Evolutionary conservation across 1,284 basidiomycete species (phyloP).

Genomic region (Volvariella surrecta): DNA sequence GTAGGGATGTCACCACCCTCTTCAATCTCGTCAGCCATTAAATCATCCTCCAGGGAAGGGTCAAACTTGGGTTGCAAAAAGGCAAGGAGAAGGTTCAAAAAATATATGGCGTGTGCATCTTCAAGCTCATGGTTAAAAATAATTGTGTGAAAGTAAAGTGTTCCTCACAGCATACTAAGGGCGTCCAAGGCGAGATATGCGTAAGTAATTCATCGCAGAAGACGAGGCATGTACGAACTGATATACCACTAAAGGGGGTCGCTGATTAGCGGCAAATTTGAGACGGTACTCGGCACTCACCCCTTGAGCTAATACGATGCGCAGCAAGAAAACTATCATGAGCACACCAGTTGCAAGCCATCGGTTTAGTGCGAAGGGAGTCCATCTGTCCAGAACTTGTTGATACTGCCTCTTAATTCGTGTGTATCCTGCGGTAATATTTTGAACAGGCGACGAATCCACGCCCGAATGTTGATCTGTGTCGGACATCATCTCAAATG

Average conservation of each 20-base stretch:
- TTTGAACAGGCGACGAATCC: slow-evolving; percentile 41
- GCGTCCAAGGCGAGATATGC: slow-evolving; percentile 10
- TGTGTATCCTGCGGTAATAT: slow-evolving; percentile 38
- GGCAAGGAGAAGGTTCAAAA: slow-evolving; percentile 83
- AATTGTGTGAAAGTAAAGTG: slow-evolving; percentile 3
- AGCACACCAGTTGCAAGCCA: slow-evolving; percentile 81
- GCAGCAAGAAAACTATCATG: slow-evolving; percentile 73
- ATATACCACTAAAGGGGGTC: slow-evolving; percentile 78
- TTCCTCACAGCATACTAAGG: slow-evolving; percentile 54
- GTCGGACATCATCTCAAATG: slow-evolving; percentile 39
- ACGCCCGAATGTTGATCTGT: slow-evolving; percentile 26
- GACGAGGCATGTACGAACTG: slow-evolving; percentile 37
- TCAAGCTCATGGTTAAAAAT: slow-evolving; percentile 1
- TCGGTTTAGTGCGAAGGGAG: slow-evolving; percentile 82
- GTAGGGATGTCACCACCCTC: slow-evolving; percentile 64
- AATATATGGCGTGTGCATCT: slow-evolving; percentile 89
- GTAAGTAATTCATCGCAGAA: slow-evolving; percentile 2
- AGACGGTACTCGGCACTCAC: slow-evolving; percentile 41
- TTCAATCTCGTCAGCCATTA: slow-evolving; percentile 92
- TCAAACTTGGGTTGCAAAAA: slow-evolving; percentile 95
- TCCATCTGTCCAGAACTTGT: slow-evolving; percentile 82
- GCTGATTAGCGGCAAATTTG: slow-evolving; percentile 11
- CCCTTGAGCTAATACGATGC: slow-evolving; percentile 87
- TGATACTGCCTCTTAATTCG: slow-evolving; percentile 69
- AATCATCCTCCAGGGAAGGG: slow-evolving; percentile 88